phyloP scores from a whole-genome alignment of 768 basidiomycete genomes.

The Imleria badia region DNA sequence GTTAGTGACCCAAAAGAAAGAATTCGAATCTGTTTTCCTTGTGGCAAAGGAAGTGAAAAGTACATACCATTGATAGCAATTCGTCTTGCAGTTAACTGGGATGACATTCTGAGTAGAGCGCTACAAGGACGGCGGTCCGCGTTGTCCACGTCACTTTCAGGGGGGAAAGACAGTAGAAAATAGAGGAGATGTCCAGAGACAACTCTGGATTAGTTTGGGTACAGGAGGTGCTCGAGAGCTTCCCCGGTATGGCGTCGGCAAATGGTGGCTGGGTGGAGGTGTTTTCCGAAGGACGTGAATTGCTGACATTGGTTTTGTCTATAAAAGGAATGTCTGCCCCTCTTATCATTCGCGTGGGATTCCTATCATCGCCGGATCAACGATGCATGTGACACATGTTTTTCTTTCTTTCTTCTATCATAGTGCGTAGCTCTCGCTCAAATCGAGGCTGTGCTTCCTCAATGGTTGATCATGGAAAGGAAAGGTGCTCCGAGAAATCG shows the following conservation, averaged over 20 bases:
- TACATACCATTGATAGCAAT: conserved; percentile 45
- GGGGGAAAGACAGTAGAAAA: neutral
- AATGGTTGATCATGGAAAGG: too few species aligned
- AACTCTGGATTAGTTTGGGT: neutral
- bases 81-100: conserved; percentile 40
- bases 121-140: neutral
- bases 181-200: neutral
- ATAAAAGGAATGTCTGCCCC: conserved; percentile 8
- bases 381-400: too few species aligned
- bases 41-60: neutral
- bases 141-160: neutral
- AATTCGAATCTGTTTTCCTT: neutral
- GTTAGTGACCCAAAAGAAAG: conserved; percentile 8
- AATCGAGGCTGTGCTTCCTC: too few species aligned
- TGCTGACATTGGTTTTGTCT: conserved; percentile 1
- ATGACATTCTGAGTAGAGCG: conserved; percentile 16
- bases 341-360: neutral
- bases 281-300: neutral
- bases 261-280: neutral
- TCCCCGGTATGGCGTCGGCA: neutral
- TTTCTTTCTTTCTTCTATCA: too few species aligned
- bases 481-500: too few species aligned
- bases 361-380: too few species aligned
- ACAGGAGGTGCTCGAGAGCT: neutral
- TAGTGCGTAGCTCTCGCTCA: too few species aligned